These are phyloP conservation scores for Sporopachydermia cereana DNA, from an alignment of 1,139 yeast genomes.

Conservation along the genomic window DNA sequence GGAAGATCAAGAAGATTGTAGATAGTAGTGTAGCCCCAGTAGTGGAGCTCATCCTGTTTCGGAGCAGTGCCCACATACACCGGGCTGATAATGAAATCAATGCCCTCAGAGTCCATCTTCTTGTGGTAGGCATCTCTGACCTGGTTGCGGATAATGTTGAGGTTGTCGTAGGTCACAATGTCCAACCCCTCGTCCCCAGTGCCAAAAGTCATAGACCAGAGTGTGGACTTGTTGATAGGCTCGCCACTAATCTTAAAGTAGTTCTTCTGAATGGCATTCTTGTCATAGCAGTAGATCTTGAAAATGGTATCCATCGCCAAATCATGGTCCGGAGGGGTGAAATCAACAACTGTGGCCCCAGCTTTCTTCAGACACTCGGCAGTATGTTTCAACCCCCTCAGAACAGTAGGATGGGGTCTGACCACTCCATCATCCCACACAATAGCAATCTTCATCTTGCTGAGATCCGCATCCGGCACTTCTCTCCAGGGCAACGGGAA, in stretches of 20 bases:
- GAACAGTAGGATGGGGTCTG: conserved; percentile 47
- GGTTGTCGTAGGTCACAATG: conserved; percentile 36
- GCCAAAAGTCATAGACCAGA: conserved; percentile 48
- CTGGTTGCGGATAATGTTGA: conserved; percentile 39
- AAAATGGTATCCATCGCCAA: conserved; percentile 17
- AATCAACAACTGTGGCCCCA: conserved; percentile 35
- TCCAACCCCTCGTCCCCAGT: conserved; percentile 37
- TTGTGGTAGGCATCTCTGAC: conserved; percentile 44
- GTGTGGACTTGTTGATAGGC: conserved; percentile 47
- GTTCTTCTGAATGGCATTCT: conserved; percentile 41
- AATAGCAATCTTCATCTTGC: conserved; percentile 32
- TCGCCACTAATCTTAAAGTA: conserved; percentile 52
- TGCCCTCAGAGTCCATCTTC: conserved; percentile 37
- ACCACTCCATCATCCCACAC: conserved; percentile 36
- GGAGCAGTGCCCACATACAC: conserved; percentile 56
- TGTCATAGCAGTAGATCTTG: conserved; percentile 45
- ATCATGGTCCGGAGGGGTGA: conserved; percentile 31
- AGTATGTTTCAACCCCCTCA: conserved; percentile 33
- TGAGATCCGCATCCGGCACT: conserved; percentile 20
- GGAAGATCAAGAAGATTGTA: conserved; percentile 57
- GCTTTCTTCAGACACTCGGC: conserved; percentile 29
- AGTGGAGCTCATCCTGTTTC: conserved; percentile 41
- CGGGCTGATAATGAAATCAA: conserved; percentile 54
- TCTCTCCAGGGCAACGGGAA: conserved; percentile 48
- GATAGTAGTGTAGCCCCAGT: conserved; percentile 64